A percentile compares a stretch with the other conserved stretches of the same genome.
phyloP scores from a whole-genome alignment of 768 basidiomycete genomes.

The Tremella fuciformis region DNA sequence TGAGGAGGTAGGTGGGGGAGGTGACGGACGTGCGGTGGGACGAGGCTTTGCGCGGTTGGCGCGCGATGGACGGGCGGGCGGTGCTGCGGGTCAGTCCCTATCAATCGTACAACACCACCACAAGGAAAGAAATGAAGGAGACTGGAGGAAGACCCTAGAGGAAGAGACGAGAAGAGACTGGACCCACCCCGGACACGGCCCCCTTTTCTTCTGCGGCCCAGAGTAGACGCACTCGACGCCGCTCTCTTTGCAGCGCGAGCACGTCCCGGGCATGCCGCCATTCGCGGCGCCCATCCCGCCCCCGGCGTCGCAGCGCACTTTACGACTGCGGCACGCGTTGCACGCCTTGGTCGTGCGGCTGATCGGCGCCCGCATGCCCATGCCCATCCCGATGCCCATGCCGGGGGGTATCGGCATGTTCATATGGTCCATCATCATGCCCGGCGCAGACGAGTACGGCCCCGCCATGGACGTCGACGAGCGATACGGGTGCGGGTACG shows the following conservation, averaged over 20 bases:
- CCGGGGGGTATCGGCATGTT: too few species aligned
- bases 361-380: conserved; percentile 43
- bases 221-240: conserved; percentile 46
- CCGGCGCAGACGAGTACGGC: too few species aligned
- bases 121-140: too few species aligned
- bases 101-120: not conserved
- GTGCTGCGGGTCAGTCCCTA: not conserved
- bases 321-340: conserved; percentile 47
- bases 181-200: conserved; percentile 48
- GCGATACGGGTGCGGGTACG: not conserved
- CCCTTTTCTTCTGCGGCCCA: conserved; percentile 47
- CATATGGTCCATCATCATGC: too few species aligned
- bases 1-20: conserved; percentile 14
- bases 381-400: not conserved
- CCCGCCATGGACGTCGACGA: too few species aligned
- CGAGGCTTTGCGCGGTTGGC: not conserved
- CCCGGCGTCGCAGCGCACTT: conserved; percentile 50
- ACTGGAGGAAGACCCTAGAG: not conserved
- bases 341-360: conserved; percentile 50
- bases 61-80: not conserved
- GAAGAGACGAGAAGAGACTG: not conserved
- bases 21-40: conserved; percentile 14
- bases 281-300: conserved; percentile 22
- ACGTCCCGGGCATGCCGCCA: conserved; percentile 32
- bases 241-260: conserved; percentile 44